Base-by-base conservation (phyloP, 352 stramenopile genomes). In the Globisporangium emineosum region DNA sequence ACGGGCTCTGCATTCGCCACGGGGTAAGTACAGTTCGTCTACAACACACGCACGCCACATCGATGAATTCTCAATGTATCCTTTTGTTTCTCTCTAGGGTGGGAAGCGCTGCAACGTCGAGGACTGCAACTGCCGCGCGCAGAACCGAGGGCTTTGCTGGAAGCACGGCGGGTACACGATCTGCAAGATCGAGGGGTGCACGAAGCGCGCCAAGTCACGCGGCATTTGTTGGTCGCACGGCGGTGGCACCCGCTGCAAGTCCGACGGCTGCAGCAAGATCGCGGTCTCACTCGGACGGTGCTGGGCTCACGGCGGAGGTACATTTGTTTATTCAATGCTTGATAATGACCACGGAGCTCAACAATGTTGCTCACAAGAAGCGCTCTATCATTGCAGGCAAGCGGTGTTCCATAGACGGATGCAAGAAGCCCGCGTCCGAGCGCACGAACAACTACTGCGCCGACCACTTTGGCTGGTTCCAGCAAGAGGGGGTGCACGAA, bases 111-210 rank as follows among this genome's bases (percentile, higher is more conserved):
- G 79, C 67, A 73, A 61, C 13, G 66, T 82, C 12, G 76, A 83
- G 12, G 79, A 53, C 49, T 88, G 79, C 66, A 79, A 76, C 45
- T 79, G 75, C 51, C 73, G 79, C 27, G 77, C 79, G 5, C 73
- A 88, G 61, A 81, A 86, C 69, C 73, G 71, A 45, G 79, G 79
- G 42, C 69, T 84, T 2, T 83, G 76, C 68, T 83, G 76, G 76
- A 83, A 83, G 52, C 76, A 83, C 47, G 70, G 71, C 27, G 71
- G 71, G 3, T 77, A 70, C 51, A 74, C 65, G 15, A 75, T 72
- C 25, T 78, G 71, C 62, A 68, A 67, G 35, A 51, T 77, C 29
- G 71, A 78, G 17, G 70, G 64, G 15, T 77, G 70, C 29, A 62
- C 30, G 45, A 87, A 87, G 65, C 56, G 63, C 27, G 56, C 66